phyloP scores from a whole-genome alignment of 1,139 yeast species.

The Sugiyamaella neomexicana region DNA sequence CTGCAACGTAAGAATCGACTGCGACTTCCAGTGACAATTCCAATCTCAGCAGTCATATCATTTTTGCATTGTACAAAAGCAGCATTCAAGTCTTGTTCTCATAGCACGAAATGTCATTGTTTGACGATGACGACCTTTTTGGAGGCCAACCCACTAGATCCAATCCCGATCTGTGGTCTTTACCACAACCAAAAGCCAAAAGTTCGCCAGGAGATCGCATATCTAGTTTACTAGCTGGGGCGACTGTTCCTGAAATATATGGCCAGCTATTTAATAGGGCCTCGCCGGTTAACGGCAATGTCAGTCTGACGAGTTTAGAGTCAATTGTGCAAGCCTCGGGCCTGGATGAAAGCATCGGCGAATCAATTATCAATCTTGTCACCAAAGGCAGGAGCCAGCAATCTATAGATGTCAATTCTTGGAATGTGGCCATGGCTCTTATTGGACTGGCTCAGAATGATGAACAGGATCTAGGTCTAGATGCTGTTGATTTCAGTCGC shows the following conservation, averaged over 20 bases:
- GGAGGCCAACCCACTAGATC: neutral
- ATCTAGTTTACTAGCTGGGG: slow-evolving; percentile 20
- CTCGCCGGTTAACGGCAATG: slow-evolving; percentile 20
- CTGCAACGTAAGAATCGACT: too few species aligned
- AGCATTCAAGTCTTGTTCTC: neutral
- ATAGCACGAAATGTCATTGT: slow-evolving; percentile 30
- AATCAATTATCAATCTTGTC: slow-evolving; percentile 11
- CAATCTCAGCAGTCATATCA: too few species aligned
- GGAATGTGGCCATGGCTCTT: slow-evolving; percentile 41
- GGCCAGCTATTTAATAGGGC: slow-evolving; percentile 21
- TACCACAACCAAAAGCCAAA: slow-evolving; percentile 17
- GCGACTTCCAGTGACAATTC: too few species aligned
- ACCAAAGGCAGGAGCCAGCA: slow-evolving; percentile 12
- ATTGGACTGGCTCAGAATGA: slow-evolving; percentile 41
- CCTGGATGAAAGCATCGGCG: slow-evolving; percentile 11
- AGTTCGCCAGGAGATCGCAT: slow-evolving; percentile 16
- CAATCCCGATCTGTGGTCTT: slow-evolving; percentile 20
- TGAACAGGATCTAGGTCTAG: slow-evolving; percentile 36
- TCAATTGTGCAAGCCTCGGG: slow-evolving; percentile 17
- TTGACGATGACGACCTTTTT: slow-evolving; percentile 26
- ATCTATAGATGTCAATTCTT: slow-evolving; percentile 26
- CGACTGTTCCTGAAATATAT: slow-evolving; percentile 24
- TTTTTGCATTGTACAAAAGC: too few species aligned
- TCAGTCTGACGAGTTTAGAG: slow-evolving; percentile 19
- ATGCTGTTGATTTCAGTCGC: slow-evolving; percentile 29